Conservation (phyloP, 805 yeast species). For the Metschnikowia dekortorum region DNA sequence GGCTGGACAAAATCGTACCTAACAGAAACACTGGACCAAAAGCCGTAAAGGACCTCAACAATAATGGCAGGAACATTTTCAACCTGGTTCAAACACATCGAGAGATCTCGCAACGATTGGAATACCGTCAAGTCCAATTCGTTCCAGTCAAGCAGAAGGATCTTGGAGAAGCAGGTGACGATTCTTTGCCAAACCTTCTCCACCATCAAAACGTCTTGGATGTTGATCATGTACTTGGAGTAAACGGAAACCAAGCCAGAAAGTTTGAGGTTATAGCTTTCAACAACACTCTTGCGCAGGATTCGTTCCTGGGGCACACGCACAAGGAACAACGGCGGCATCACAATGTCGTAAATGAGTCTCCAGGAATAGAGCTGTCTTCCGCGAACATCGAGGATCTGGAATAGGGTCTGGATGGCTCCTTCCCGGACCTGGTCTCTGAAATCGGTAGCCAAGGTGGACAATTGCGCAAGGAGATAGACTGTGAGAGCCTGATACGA, state of each 20-base stretch:
- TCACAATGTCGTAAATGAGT: conserved; percentile 58
- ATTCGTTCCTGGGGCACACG: conserved; percentile 14
- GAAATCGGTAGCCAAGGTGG: conserved; percentile 57
- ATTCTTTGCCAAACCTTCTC: conserved; percentile 53
- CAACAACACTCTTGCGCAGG: conserved; percentile 46
- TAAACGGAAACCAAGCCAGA: conserved; percentile 65
- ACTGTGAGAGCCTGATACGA: conserved; percentile 47
- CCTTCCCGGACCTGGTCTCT: conserved; percentile 86
- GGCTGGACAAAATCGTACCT: conserved; percentile 40
- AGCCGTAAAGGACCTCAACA: conserved; percentile 39
- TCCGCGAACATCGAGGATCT: conserved; percentile 42
- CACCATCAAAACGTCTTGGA: conserved; percentile 16
- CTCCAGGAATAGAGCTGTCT: conserved; percentile 56
- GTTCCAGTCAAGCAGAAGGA: conserved; percentile 40
- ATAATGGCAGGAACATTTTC: conserved; percentile 18
- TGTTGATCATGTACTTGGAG: conserved; percentile 44
- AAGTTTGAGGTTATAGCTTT: conserved; percentile 56
- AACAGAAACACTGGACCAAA: conserved; percentile 45
- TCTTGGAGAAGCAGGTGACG: conserved; percentile 42
- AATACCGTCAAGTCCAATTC: conserved; percentile 55
- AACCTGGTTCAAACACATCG: conserved; percentile 28
- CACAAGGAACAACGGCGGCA: conserved; percentile 46
- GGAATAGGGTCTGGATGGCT: conserved; percentile 81
- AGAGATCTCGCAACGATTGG: conserved; percentile 46
- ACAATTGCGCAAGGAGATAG: conserved; percentile 51